Conservation (phyloP, 495 filamentous ascomycete genomes). For the Aspergillus olivimuriae region DNA sequence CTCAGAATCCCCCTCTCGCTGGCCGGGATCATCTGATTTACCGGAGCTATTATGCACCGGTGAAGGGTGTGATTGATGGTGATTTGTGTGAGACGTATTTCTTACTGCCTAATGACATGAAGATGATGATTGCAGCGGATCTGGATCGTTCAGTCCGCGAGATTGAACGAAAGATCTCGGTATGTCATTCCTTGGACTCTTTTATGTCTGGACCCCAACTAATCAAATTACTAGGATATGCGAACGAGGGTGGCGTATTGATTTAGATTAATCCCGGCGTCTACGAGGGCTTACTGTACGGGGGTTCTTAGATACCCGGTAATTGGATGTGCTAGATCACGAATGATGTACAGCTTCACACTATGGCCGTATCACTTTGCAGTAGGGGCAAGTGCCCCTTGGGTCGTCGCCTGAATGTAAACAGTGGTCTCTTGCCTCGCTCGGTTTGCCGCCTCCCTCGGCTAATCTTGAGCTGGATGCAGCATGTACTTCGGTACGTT, state of each 20-base stretch:
- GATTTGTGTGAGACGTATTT: constrained; percentile 92
- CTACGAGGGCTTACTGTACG: constrained; percentile 14
- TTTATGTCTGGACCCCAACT: background rate
- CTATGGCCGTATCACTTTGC: background rate
- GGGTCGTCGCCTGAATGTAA: background rate
- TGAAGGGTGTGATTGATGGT: constrained; percentile 97
- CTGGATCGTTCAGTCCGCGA: constrained; percentile 84
- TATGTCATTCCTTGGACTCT: constrained; percentile 36
- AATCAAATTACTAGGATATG: constrained; percentile 59
- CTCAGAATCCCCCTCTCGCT: constrained; percentile 77
- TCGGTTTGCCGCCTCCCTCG: constrained; percentile 42
- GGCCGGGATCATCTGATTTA: constrained; percentile 95
- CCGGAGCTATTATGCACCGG: constrained; percentile 91
- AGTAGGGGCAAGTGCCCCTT: too few relatives aligned
- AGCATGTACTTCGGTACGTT: constrained; percentile 13
- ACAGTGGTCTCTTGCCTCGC: constrained; percentile 48
- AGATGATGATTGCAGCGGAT: constrained; percentile 90
- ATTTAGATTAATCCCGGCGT: constrained; percentile 23
- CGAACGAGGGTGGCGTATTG: constrained; percentile 81
- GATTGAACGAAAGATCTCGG: constrained; percentile 92
- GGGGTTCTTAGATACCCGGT: constrained; percentile 24
- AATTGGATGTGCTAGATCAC: constrained; percentile 11
- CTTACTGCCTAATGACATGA: constrained; percentile 73
- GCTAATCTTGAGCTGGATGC: constrained; percentile 56
- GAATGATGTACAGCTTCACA: constrained; percentile 2